phyloP scores from a whole-genome alignment of 2,329 filamentous ascomycete species.

The Aureobasidium zeae region DNA sequence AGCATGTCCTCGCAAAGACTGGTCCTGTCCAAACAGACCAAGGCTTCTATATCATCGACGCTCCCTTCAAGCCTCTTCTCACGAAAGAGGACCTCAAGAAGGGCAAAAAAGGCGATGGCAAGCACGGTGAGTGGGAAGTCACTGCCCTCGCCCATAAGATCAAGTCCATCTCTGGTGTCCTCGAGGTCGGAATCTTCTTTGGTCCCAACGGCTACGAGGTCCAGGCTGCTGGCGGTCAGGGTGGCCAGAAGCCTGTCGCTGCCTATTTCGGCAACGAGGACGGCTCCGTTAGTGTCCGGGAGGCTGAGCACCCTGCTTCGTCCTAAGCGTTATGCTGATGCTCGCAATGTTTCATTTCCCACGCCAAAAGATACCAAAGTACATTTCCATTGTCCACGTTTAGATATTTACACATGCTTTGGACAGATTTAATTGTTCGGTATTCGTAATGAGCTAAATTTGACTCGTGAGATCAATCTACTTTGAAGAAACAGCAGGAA shows the following conservation, averaged over 20 bases:
- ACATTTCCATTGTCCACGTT: not conserved
- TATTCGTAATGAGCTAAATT: no score
- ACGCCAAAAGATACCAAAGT: conserved; percentile 14
- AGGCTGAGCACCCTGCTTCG: conserved; percentile 1
- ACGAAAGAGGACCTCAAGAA: conserved; percentile 48
- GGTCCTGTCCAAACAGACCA: conserved; percentile 81
- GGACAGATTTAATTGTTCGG: no score
- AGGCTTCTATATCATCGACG: conserved; percentile 83
- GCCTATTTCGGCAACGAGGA: conserved; percentile 89
- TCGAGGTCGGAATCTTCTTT: conserved; percentile 86
- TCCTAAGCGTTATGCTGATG: not conserved
- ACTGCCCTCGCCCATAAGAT: conserved; percentile 62
- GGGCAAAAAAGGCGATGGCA: conserved; percentile 27
- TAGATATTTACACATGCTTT: no score
- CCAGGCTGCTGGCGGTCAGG: conserved; percentile 47
- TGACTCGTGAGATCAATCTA: no score
- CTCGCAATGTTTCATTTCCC: not conserved
- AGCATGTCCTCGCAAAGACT: conserved; percentile 65
- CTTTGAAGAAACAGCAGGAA: conserved; percentile 44
- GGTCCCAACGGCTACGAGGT: conserved; percentile 69
- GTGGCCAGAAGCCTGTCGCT: conserved; percentile 82
- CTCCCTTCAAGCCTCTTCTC: conserved; percentile 67
- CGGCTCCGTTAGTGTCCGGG: conserved; percentile 32
- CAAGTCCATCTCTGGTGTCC: conserved; percentile 73
- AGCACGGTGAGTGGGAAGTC: conserved; percentile 69